Evolutionary conservation across 1,284 basidiomycete genomes (phyloP).

Genomic region (Apiotrichum montevideense): DNA sequence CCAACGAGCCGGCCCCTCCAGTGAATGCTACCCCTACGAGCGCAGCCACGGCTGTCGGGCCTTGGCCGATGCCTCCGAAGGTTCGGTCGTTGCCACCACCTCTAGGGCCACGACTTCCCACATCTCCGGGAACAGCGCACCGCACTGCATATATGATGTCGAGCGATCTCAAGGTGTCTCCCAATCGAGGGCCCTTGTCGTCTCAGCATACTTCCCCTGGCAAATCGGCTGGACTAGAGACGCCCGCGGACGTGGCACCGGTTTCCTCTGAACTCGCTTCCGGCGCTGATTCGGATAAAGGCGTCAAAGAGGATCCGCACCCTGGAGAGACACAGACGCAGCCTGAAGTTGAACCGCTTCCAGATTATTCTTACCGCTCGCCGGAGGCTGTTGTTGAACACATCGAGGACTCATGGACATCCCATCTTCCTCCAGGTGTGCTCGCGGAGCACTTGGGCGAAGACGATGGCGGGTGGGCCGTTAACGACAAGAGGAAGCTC

Average conservation of each 20-base stretch:
- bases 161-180: no score
- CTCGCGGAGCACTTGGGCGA: slow-evolving; percentile 28
- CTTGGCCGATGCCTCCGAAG: not conserved
- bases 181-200: not conserved
- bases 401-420: slow-evolving; percentile 27
- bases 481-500: no score
- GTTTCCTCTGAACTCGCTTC: not conserved
- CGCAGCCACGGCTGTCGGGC: no score
- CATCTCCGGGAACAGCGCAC: not conserved
- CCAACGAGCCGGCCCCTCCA: not conserved
- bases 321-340: not conserved
- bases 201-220: no score
- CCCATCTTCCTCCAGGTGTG: slow-evolving; percentile 30
- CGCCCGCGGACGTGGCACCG: no score
- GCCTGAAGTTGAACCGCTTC: slow-evolving; percentile 1
- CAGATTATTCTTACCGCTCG: slow-evolving; percentile 24
- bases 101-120: not conserved
- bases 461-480: slow-evolving; percentile 11
- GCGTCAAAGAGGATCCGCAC: not conserved
- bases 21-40: not conserved
- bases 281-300: not conserved
- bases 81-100: slow-evolving; percentile 1
- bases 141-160: not conserved
- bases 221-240: no score
- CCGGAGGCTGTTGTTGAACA: slow-evolving; percentile 40